Base-by-base conservation (phyloP, 1,284 basidiomycete genomes). In the Mycena sp. region DNA sequence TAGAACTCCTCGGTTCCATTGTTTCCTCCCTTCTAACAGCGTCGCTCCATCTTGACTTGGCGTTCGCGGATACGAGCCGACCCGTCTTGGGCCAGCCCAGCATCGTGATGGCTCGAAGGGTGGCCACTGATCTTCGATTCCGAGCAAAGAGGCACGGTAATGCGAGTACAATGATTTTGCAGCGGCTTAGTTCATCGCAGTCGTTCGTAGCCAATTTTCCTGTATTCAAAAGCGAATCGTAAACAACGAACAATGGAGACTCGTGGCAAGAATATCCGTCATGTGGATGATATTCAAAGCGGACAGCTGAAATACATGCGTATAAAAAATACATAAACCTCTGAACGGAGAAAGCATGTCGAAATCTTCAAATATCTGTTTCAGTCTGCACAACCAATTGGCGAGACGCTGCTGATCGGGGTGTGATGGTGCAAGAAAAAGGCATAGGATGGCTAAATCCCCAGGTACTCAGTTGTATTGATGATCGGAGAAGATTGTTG, bases 191-290 rank as follows among this genome's bases (percentile, higher is more conserved):
- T 26, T 81, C 87, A n/a, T 86, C 85, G 16, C 83, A 84, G 60
- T 80, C 86, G 1, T 91, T 93, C 71, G 84, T 87, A 16, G 80
- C 87, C 28, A 92, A 88, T 70, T 93, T 93, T 74, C 90, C 91
- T 6, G 83, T 84, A 46, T 91, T 92, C 73, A 84, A 85, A 69
- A 79, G 69, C 67, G 78, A 83, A 68, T 73, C 77, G 73, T 65
- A 48, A 26, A 6, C 19, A 25, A 21, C 9, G 26, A 48, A n/a
- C n/a, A n/a, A n/a, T n/a, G n/a, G n/a, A n/a, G n/a, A n/a, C n/a
- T n/a, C n/a, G n/a, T n/a, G n/a, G n/a, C n/a, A n/a, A n/a, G n/a
- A 12, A 43, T 6, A 21, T 25, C 12, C n/a, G 12, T 11, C 4
- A 23, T 14, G 16, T 16, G 28, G 35, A 43, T 19, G 16, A 14